A percentile compares a stretch with the other conserved stretches of the same genome.
These are phyloP conservation scores for Boletus insuetus DNA, from an alignment of 768 basidiomycete species.

Conservation along the genomic window DNA sequence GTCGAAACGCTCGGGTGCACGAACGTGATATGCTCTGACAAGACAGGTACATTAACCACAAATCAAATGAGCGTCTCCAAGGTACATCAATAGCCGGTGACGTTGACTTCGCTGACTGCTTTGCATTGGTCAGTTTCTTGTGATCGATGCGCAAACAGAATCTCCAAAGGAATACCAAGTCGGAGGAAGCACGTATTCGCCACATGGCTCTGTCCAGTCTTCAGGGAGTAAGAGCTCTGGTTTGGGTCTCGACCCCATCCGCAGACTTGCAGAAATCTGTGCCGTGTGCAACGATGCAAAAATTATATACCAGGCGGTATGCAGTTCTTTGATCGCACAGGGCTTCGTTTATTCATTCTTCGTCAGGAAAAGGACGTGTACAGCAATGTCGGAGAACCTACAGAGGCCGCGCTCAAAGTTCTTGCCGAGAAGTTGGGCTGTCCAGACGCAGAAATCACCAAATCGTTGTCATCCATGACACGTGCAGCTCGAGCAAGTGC, in stretches of 20 bases:
- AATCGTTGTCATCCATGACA: conserved; percentile 55
- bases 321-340: conserved; percentile 19
- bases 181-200: conserved; percentile 92
- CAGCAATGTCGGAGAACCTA: conserved; percentile 90
- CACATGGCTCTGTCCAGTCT: conserved; percentile 69
- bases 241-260: conserved; percentile 65
- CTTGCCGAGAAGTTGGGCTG: conserved; percentile 93
- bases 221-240: conserved; percentile 62
- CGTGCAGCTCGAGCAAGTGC: conserved; percentile 70
- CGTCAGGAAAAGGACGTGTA: conserved; percentile 75
- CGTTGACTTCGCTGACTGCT: conserved; percentile 8
- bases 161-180: conserved; percentile 69
- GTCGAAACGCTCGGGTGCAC: conserved; percentile 98
- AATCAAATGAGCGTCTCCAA: conserved; percentile 96
- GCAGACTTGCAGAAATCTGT: conserved; percentile 86
- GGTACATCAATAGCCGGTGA: conserved; percentile 38
- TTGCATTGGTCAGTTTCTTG: conserved; percentile 58
- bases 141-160: conserved; percentile 55
- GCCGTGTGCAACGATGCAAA: conserved; percentile 95
- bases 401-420: conserved; percentile 94
- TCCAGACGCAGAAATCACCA: conserved; percentile 52
- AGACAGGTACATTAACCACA: conserved; percentile 94
- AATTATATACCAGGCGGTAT: conserved; percentile 76
- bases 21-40: conserved; percentile 98
- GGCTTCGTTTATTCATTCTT: neutral